These are phyloP conservation scores for Alloascoidea hylecoeti DNA, from an alignment of 805 yeast genomes.

Conservation along the genomic window DNA sequence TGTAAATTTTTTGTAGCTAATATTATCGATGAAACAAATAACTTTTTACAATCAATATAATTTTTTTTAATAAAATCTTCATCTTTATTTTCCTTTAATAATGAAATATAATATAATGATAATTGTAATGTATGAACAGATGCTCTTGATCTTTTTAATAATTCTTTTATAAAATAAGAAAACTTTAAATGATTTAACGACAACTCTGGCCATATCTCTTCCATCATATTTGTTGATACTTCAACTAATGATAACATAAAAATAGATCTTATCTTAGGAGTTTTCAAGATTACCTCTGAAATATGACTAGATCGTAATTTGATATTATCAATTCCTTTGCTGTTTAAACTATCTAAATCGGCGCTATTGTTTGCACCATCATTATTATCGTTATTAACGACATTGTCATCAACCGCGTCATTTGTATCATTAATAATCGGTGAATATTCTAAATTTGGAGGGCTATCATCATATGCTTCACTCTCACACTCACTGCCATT, in stretches of 20 bases:
- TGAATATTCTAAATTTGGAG: background rate
- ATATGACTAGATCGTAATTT: background rate
- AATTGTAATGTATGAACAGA: background rate
- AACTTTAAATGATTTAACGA: background rate
- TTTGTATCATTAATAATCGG: background rate
- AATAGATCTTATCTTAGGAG: background rate
- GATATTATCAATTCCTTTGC: background rate
- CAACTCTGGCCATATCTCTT: background rate
- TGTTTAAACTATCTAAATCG: background rate
- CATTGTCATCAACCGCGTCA: no score
- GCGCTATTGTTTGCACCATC: background rate
- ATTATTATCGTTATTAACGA: no score
- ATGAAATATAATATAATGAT: background rate
- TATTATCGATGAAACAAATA: background rate
- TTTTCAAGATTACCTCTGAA: background rate
- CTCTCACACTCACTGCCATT: no score
- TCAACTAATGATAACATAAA: background rate
- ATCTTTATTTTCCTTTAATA: background rate
- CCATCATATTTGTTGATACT: background rate
- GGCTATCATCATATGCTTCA: background rate
- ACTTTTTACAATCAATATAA: background rate
- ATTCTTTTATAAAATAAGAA: background rate
- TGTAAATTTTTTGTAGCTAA: background rate
- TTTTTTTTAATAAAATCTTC: no score
- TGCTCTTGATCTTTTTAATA: background rate